Percentiles rank a stretch among this genome's conserved stretches.
These are phyloP conservation scores for Stagonosporopsis chrysanthemi DNA, from an alignment of 2,329 filamentous ascomycete genomes.

Conservation along the genomic window DNA sequence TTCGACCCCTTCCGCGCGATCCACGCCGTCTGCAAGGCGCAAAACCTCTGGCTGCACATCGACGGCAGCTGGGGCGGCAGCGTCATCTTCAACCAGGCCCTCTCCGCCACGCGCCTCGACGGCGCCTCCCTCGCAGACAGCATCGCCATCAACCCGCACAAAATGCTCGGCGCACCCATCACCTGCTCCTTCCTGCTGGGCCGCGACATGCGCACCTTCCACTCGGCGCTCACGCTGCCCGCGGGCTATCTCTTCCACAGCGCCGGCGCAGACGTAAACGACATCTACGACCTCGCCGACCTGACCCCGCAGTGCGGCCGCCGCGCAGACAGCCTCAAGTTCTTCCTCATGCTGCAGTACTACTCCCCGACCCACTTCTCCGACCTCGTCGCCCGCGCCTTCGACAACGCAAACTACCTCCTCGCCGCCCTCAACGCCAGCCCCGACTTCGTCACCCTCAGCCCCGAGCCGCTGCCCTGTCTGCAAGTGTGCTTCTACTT, in stretches of 20 bases:
- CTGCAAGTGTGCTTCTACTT: constrained; percentile 96
- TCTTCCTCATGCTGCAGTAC: constrained; percentile 89
- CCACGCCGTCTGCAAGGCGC: constrained; percentile 71
- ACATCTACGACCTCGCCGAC: constrained; percentile 89
- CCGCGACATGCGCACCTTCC: constrained; percentile 77
- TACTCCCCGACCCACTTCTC: constrained; percentile 80
- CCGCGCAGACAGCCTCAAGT: constrained; percentile 82
- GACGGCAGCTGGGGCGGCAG: constrained; percentile 92
- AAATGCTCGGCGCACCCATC: constrained; percentile 92
- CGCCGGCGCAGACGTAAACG: constrained; percentile 34
- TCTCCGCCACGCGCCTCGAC: constrained; percentile 67
- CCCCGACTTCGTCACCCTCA: constrained; percentile 73
- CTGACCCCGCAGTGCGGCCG: constrained; percentile 93
- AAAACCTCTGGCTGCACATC: constrained; percentile 89
- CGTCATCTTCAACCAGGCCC: constrained; percentile 72
- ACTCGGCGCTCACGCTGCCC: constrained; percentile 82
- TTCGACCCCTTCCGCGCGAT: constrained; percentile 82
- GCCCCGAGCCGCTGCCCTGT: constrained; percentile 76
- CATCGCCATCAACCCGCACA: constrained; percentile 91
- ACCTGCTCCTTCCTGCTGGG: constrained; percentile 91
- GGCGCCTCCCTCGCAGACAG: constrained; percentile 80
- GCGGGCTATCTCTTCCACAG: constrained; percentile 74
- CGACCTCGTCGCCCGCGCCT: constrained; percentile 69
- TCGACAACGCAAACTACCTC: constrained; percentile 74
- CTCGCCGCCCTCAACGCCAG: constrained; percentile 64